These are phyloP conservation scores for Paxillus ammoniavirescens DNA, from an alignment of 768 basidiomycete species.

Conservation along the genomic window DNA sequence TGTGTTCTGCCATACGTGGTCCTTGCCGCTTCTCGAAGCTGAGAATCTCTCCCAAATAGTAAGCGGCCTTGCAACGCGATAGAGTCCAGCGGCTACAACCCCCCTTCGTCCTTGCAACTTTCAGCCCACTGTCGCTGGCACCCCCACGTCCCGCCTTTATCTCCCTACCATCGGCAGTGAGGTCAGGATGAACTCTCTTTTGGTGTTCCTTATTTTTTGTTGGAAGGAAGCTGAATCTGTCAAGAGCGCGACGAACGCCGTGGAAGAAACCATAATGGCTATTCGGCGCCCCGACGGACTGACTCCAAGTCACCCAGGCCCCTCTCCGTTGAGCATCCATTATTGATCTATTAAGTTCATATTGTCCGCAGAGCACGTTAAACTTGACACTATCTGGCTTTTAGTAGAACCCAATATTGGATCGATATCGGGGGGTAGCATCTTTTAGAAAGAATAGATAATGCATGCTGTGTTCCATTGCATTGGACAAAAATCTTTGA, in stretches of 20 bases:
- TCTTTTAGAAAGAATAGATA: slow-evolving; percentile 12
- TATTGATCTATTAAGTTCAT: not conserved
- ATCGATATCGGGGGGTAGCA: slow-evolving; percentile 5
- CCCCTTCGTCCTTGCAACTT: not conserved
- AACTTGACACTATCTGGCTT: slow-evolving; percentile 14
- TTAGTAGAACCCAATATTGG: slow-evolving; percentile 9
- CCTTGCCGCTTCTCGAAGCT: too few species aligned
- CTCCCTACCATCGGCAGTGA: not conserved
- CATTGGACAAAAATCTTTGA: slow-evolving; percentile 2
- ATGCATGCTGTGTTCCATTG: slow-evolving; percentile 1
- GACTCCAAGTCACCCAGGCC: not conserved
- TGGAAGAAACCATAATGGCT: slow-evolving; percentile 4
- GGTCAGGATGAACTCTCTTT: not conserved
- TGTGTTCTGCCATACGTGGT: too few species aligned
- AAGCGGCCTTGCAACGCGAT: not conserved
- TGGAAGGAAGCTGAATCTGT: slow-evolving; percentile 16
- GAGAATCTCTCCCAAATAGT: too few species aligned
- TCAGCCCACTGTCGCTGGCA: not conserved
- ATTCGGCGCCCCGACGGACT: not conserved
- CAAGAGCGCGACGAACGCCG: slow-evolving; percentile 9
- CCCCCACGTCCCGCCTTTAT: not conserved
- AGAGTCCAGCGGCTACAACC: not conserved
- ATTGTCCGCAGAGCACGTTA: not conserved
- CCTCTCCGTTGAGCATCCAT: too few species aligned
- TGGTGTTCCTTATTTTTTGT: not conserved